Base-by-base conservation (phyloP, 306 rosid species). In the Prosopis cineraria region DNA sequence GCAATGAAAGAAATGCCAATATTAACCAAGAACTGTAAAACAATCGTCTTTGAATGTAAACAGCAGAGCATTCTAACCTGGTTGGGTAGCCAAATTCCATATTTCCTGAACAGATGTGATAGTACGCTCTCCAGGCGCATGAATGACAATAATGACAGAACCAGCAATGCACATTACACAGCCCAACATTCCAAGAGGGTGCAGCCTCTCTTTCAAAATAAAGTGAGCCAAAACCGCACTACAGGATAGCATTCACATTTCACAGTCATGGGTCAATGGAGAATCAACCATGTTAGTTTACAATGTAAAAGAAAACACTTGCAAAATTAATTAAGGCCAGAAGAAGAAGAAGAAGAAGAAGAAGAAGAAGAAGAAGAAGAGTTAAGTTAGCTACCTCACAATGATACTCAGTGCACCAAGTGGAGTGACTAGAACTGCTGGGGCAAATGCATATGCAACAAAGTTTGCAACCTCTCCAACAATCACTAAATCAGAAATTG, bases 351-450 rank as follows among this genome's bases (percentile, higher is more conserved):
- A n/a, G n/a, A n/a, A n/a, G n/a, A n/a, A n/a, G n/a, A n/a, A n/a
- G n/a, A n/a, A n/a, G n/a, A n/a, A n/a, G n/a, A n/a, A n/a, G n/a
- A n/a, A n/a, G n/a, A n/a, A n/a, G n/a, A n/a, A n/a, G n/a, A n/a
- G n/a, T n/a, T 19, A 68, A 27, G 79, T 10, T 29, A 29, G 59
- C 79, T 87, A 91, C 98, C 98, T 93, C 63, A 93, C 88, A 12
- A 93, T 93, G 43, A 93, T 91, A 58, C 98, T 93, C 77, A 93
- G 73, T 53, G 98, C 98, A n/a, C 98, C 98, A 12, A 93, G 96
- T 39, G 98, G 98, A 31, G 98, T 91, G 71, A 93, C 98, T 20
- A 93, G 91, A 58, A 93, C 89, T 31, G 97, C 97, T 2, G 98
- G 98, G 66, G 98, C 93, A 88, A 91, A 93, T 40, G 97, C 98